phyloP scores from a whole-genome alignment of 139 green algal species.

The Ostreobium quekettii region DNA sequence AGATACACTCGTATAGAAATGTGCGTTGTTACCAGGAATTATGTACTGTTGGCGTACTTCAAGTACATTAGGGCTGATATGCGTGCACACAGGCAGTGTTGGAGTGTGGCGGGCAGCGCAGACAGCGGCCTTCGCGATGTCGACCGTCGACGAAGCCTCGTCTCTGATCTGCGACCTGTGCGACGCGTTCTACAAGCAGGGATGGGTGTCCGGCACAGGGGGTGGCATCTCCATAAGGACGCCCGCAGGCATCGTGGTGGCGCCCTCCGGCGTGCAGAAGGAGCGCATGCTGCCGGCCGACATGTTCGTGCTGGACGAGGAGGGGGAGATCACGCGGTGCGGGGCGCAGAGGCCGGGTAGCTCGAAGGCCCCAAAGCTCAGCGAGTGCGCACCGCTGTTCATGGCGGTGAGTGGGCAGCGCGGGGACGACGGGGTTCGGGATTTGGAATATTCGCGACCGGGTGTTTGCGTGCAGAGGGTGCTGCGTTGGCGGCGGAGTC shows the following conservation, averaged over 20 bases:
- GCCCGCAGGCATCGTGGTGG: constrained; percentile 57
- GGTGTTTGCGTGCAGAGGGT: too few species aligned
- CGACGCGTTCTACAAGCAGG: constrained; percentile 65
- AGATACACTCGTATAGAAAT: too few species aligned
- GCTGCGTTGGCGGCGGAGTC: too few species aligned
- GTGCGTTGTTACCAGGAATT: too few species aligned
- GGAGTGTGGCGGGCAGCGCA: too few species aligned
- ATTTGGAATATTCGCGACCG: too few species aligned
- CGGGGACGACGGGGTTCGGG: too few species aligned
- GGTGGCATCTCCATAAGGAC: constrained; percentile 80
- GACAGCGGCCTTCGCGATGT: constrained; percentile 15
- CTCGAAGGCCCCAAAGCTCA: constrained; percentile 79
- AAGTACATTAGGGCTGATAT: too few species aligned
- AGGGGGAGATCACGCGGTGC: constrained; percentile 54
- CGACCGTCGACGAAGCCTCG: constrained; percentile 59
- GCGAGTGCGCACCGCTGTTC: constrained; percentile 85
- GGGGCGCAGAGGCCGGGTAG: constrained; percentile 54
- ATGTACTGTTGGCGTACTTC: too few species aligned
- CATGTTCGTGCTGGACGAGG: constrained; percentile 86
- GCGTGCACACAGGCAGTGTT: too few species aligned
- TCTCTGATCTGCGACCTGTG: constrained; percentile 77
- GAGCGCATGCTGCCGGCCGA: constrained; percentile 85
- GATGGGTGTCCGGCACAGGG: constrained; percentile 76
- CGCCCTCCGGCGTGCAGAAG: constrained; percentile 87
- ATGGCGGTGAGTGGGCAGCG: constrained; percentile 51